Conservation (phyloP, 2,329 filamentous ascomycete genomes). For the Ophiocordyceps camponoti-floridani region DNA sequence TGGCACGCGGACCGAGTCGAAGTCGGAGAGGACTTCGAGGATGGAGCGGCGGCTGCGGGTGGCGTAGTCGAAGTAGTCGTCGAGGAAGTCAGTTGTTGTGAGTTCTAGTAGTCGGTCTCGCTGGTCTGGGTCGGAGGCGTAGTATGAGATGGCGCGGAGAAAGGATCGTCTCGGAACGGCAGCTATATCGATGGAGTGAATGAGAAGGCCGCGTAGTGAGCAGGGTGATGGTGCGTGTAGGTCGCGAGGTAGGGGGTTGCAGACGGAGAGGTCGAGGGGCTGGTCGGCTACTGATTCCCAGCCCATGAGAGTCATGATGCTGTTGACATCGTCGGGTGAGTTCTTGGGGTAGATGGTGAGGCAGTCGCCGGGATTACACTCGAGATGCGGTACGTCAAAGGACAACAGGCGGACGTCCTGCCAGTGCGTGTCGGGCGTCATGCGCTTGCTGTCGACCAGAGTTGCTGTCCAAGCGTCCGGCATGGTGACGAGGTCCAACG, state of each 20-base stretch:
- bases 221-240: constrained; percentile 20
- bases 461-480: constrained; percentile 36
- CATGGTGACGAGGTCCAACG: constrained; percentile 29
- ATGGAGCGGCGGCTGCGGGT: constrained; percentile 80
- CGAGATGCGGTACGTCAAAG: constrained; percentile 25
- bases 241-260: constrained; percentile 13
- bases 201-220: constrained; percentile 61
- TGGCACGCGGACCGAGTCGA: constrained; percentile 67
- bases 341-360: constrained; percentile 78
- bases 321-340: constrained; percentile 61
- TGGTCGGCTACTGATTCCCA: constrained; percentile 61
- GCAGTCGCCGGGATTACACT: constrained; percentile 31
- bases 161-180: constrained; percentile 79
- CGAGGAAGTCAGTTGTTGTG: constrained; percentile 56
- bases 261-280: constrained; percentile 33
- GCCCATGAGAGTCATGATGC: constrained; percentile 58
- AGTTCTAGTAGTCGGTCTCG: constrained; percentile 73
- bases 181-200: constrained; percentile 74
- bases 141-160: constrained; percentile 61
- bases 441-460: constrained; percentile 46
- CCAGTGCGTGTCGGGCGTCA: constrained; percentile 68
- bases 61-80: constrained; percentile 93
- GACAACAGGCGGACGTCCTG: constrained; percentile 81
- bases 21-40: constrained; percentile 82
- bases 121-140: constrained; percentile 55